These are phyloP conservation scores for Isabelozyma rhagii DNA, from an alignment of 805 yeast species.

Conservation along the genomic window DNA sequence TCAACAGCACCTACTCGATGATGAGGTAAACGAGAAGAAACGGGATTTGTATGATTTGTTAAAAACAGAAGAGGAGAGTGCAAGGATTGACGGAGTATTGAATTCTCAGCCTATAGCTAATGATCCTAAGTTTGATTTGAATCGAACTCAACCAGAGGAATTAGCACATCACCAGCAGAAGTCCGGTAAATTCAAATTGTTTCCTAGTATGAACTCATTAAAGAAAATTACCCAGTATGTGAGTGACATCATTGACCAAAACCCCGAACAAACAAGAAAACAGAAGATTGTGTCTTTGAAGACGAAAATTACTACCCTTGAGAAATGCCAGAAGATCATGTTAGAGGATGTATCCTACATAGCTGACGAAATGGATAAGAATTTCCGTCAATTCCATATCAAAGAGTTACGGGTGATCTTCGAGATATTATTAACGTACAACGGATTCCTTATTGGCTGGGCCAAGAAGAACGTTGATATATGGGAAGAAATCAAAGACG, in stretches of 20 bases:
- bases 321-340: conserved; percentile 47
- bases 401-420: conserved; percentile 51
- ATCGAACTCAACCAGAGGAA: conserved; percentile 6
- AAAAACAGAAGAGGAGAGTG: conserved; percentile 27
- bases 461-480: conserved; percentile 62
- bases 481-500: conserved; percentile 62
- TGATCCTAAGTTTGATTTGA: conserved; percentile 17
- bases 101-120: conserved; percentile 18
- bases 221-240: conserved; percentile 50
- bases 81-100: conserved; percentile 21
- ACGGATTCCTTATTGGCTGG: conserved; percentile 60
- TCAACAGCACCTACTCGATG: conserved; percentile 29
- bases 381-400: conserved; percentile 46
- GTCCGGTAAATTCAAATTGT: conserved; percentile 38
- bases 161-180: conserved; percentile 15
- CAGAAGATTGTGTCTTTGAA: conserved; percentile 48
- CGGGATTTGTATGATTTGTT: conserved; percentile 27
- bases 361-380: conserved; percentile 44
- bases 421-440: conserved; percentile 50
- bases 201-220: conserved; percentile 50
- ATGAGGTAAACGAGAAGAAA: conserved; percentile 29
- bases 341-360: conserved; percentile 38
- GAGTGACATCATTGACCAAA: conserved; percentile 59
- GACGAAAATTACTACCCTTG: conserved; percentile 50
- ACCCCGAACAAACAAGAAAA: conserved; percentile 62